These are phyloP conservation scores for Leccinellum albellum DNA, from an alignment of 768 basidiomycete genomes.

Conservation along the genomic window DNA sequence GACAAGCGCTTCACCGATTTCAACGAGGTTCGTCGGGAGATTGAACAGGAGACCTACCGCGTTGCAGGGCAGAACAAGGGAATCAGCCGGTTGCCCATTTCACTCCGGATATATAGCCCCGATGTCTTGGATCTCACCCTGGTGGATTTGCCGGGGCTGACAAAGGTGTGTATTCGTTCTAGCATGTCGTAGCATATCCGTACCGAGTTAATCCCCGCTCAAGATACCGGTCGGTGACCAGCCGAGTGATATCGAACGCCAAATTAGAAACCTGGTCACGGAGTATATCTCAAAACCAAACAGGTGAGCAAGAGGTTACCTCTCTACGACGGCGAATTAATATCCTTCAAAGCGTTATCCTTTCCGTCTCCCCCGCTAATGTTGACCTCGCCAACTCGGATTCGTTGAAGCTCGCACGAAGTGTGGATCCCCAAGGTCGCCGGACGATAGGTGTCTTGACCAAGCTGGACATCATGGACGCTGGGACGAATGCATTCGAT, in stretches of 20 bases:
- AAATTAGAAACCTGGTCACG: conserved; percentile 90
- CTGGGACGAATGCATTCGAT: conserved; percentile 96
- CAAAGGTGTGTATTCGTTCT: conserved; percentile 64
- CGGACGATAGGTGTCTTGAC: conserved; percentile 96
- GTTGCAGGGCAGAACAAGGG: conserved; percentile 99
- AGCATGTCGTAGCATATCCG: neutral
- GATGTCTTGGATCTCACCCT: conserved; percentile 93
- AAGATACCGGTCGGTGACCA: conserved; percentile 96
- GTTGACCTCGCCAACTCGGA: conserved; percentile 99
- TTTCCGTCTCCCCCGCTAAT: conserved; percentile 95
- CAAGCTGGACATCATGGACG: conserved; percentile 98
- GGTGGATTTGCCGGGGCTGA: conserved; percentile 94
- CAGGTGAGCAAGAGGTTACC: conserved; percentile 49
- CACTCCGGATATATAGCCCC: conserved; percentile 92
- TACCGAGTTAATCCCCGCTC: neutral
- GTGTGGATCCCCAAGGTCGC: conserved; percentile 93
- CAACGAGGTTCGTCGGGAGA: conserved; percentile 89
- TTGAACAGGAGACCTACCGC: conserved; percentile 95
- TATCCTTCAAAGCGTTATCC: conserved; percentile 67
- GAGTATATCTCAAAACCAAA: conserved; percentile 98
- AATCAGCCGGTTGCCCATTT: conserved; percentile 93
- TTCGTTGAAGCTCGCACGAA: conserved; percentile 91
- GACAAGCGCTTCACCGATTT: conserved; percentile 98
- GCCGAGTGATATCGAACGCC: conserved; percentile 95
- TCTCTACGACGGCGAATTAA: conserved; percentile 3